phyloP scores from a whole-genome alignment of 352 stramenopile genomes.

The Globisporangium emineosum region DNA sequence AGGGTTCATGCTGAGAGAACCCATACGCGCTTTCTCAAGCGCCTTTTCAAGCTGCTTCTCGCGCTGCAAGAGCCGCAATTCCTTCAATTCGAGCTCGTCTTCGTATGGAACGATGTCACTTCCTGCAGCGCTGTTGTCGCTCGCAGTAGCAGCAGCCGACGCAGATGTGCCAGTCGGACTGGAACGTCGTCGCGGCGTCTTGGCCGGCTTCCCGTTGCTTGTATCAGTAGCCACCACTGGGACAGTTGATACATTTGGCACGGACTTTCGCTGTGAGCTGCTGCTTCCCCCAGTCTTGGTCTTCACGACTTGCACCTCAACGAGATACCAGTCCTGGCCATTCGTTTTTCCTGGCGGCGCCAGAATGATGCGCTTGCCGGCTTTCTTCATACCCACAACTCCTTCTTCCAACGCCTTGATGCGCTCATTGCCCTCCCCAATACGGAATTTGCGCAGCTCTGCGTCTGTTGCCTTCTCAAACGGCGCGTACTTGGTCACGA shows the following conservation, averaged over 20 bases:
- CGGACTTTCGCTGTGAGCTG: constrained; percentile 28
- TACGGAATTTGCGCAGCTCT: constrained; percentile 67
- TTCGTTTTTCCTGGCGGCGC: constrained; percentile 79
- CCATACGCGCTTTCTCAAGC: constrained; percentile 36
- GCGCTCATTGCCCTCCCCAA: constrained; percentile 73
- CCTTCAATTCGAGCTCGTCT: constrained; percentile 58
- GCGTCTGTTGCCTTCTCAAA: constrained; percentile 58
- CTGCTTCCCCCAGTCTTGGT: constrained; percentile 47
- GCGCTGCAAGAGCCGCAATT: constrained; percentile 44
- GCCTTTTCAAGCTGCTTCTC: constrained; percentile 53
- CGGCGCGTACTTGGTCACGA: constrained; percentile 75
- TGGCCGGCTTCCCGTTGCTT: constrained; percentile 20
- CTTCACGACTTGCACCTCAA: constrained; percentile 77
- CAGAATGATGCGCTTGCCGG: constrained; percentile 86
- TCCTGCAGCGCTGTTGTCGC: constrained; percentile 17
- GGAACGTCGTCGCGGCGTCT: constrained; percentile 31
- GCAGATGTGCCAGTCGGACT: constrained; percentile 23
- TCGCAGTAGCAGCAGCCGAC: constrained; percentile 9
- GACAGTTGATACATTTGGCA: constrained; percentile 20
- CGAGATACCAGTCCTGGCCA: constrained; percentile 76
- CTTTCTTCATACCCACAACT: constrained; percentile 88
- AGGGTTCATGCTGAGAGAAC: constrained; percentile 15
- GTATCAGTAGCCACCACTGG: not conserved
- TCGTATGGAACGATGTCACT: constrained; percentile 52
- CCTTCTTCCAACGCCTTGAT: constrained; percentile 88